phyloP scores from a whole-genome alignment of 1,284 basidiomycete genomes.

The Mycena sp. region DNA sequence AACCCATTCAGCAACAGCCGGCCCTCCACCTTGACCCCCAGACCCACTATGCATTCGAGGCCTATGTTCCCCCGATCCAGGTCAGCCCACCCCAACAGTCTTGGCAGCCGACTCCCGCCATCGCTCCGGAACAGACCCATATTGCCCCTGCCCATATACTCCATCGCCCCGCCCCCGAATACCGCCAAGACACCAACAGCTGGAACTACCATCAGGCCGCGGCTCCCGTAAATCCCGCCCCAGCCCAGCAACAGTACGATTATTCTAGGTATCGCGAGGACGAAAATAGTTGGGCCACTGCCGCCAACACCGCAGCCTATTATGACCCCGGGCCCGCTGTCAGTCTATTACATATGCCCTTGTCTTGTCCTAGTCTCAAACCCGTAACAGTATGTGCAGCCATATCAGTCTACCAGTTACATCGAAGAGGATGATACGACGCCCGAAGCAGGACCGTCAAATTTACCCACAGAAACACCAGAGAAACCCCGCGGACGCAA shows the following conservation, averaged over 20 bases:
- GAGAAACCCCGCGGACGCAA: constrained; percentile 69
- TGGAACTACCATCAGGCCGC: constrained; percentile 50
- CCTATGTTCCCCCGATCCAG: constrained; percentile 35
- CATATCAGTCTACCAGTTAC: constrained; percentile 31
- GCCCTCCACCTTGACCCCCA: constrained; percentile 52
- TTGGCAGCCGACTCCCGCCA: constrained; percentile 70
- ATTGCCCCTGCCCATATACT: constrained; percentile 59
- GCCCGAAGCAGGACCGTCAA: constrained; percentile 57
- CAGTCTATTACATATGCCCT: constrained; percentile 36
- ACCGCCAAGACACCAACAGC: constrained; percentile 54
- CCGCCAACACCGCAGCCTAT: constrained; percentile 50
- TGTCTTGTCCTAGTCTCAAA: constrained; percentile 12
- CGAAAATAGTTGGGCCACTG: constrained; percentile 60
- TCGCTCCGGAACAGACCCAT: constrained; percentile 75
- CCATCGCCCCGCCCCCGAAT: constrained; percentile 54
- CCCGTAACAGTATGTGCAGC: constrained; percentile 27
- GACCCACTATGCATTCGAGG: constrained; percentile 47
- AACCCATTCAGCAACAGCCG: constrained; percentile 19
- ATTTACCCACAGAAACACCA: constrained; percentile 39
- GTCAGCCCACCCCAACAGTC: constrained; percentile 51
- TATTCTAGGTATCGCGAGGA: constrained; percentile 61
- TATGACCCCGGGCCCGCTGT: constrained; percentile 63
- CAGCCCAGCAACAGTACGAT: constrained; percentile 33
- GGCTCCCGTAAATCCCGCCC: constrained; percentile 33
- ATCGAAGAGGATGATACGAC: constrained; percentile 32